Percentiles rank a stretch among this genome's conserved stretches.
phyloP scores from a whole-genome alignment of 495 filamentous ascomycete species.

The Hypoxylon rickii region DNA sequence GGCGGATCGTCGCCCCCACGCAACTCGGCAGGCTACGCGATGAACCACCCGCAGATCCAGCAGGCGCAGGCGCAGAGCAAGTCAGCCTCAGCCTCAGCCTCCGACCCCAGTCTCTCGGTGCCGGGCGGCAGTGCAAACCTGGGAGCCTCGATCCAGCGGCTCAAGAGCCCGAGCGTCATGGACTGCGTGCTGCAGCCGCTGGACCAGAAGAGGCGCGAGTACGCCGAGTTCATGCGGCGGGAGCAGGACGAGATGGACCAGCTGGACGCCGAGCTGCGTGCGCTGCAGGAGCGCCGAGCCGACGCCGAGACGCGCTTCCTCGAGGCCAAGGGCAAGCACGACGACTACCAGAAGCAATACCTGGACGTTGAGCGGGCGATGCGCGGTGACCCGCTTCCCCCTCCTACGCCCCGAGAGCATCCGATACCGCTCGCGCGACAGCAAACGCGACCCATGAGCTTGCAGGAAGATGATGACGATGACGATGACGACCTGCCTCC shows the following conservation, averaged over 20 bases:
- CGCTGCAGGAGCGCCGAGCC: constrained; percentile 33
- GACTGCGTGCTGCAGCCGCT: constrained; percentile 41
- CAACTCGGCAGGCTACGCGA: constrained; percentile 10
- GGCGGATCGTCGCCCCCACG: constrained; percentile 35
- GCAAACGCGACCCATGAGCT: constrained; percentile 36
- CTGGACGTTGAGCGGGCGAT: constrained; percentile 37
- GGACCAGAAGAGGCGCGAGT: constrained; percentile 37
- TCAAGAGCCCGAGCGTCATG: constrained; percentile 37
- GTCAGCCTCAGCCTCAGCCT: constrained; percentile 7
- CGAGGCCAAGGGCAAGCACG: constrained; percentile 40
- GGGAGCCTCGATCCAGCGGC: constrained; percentile 33
- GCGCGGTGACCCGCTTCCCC: constrained; percentile 25
- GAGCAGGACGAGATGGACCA: constrained; percentile 38
- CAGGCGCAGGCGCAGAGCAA: constrained; percentile 29
- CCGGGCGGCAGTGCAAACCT: constrained; percentile 1
- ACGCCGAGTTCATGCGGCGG: constrained; percentile 31
- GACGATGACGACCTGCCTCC: constrained; percentile 33
- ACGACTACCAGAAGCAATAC: constrained; percentile 38
- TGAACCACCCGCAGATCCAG: constrained; percentile 24
- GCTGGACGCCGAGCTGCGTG: constrained; percentile 35
- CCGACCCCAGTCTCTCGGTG: constrained; percentile 17
- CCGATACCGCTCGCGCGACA: constrained; percentile 21
- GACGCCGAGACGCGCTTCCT: constrained; percentile 36
- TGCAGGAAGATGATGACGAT: constrained; percentile 35
- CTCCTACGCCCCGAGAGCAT: constrained; percentile 31